Evolutionary conservation across 2,329 filamentous ascomycete genomes (phyloP).

Genomic region (Diplodia seriata): DNA sequence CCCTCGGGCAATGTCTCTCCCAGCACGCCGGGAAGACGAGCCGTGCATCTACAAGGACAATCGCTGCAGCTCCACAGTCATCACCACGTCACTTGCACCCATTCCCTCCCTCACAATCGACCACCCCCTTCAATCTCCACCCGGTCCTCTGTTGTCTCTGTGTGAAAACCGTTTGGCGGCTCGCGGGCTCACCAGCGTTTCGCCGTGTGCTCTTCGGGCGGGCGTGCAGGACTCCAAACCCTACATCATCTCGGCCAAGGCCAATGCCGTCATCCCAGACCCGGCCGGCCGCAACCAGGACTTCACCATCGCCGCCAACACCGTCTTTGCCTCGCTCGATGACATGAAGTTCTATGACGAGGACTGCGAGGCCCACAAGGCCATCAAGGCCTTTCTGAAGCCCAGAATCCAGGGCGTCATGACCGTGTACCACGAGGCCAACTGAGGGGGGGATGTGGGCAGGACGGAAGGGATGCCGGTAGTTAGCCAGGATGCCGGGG

Average conservation of each 20-base stretch:
- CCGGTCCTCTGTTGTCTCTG: background rate
- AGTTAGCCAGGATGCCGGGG: background rate
- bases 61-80: slow-evolving; percentile 20
- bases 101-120: background rate
- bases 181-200: background rate
- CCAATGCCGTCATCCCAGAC: slow-evolving; percentile 61
- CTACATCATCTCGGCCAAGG: slow-evolving; percentile 66
- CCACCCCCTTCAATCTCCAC: slow-evolving; percentile 12
- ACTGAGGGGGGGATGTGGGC: background rate
- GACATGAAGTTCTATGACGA: slow-evolving; percentile 73
- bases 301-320: slow-evolving; percentile 67
- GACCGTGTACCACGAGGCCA: slow-evolving; percentile 34
- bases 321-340: slow-evolving; percentile 66
- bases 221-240: slow-evolving; percentile 66
- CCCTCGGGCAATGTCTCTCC: slow-evolving; percentile 10
- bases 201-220: background rate
- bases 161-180: background rate
- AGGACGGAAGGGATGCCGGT: background rate
- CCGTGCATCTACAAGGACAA: slow-evolving; percentile 8
- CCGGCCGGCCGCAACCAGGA: slow-evolving; percentile 61
- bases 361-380: slow-evolving; percentile 60
- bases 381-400: slow-evolving; percentile 50
- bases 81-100: slow-evolving; percentile 8
- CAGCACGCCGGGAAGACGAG: slow-evolving; percentile 9
- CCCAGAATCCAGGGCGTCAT: slow-evolving; percentile 35